Evolutionary conservation across 345 rosid species (phyloP).

Genomic region (Arabis hirsuta): DNA sequence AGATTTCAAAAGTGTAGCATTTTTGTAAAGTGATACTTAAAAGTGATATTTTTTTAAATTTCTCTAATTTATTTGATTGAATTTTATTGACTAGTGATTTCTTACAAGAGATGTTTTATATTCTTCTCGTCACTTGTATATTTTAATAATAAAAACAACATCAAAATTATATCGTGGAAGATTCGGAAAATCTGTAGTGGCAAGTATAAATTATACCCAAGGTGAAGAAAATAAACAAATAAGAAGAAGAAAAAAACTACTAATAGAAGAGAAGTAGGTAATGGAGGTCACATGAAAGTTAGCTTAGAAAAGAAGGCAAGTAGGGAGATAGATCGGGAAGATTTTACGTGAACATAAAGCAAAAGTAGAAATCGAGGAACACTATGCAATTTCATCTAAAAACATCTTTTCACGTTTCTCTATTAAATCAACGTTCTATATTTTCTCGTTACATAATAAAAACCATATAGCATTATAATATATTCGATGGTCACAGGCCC

Average conservation of each 20-base stretch:
- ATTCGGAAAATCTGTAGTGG: constrained; percentile 2
- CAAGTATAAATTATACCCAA: neutral
- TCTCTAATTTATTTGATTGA: neutral
- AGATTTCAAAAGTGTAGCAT: too few relatives aligned
- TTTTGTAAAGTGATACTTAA: too few relatives aligned
- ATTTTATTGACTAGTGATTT: neutral
- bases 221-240: neutral
- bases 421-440: constrained; percentile 7
- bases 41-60: too few relatives aligned
- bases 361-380: constrained; percentile 35
- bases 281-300: constrained; percentile 44
- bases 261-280: constrained; percentile 25
- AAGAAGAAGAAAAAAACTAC: neutral
- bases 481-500: constrained; percentile 18
- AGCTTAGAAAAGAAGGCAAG: constrained; percentile 43
- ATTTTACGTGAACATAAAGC: constrained; percentile 42
- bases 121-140: neutral
- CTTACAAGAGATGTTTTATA: neutral
- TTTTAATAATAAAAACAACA: neutral
- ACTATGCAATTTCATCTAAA: constrained; percentile 22
- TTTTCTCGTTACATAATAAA: neutral
- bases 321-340: constrained; percentile 16
- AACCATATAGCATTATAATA: neutral
- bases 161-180: constrained; percentile 2
- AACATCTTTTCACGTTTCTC: constrained; percentile 35